Conservation (phyloP, 495 filamentous ascomycete species). For the Terfezia boudieri region DNA sequence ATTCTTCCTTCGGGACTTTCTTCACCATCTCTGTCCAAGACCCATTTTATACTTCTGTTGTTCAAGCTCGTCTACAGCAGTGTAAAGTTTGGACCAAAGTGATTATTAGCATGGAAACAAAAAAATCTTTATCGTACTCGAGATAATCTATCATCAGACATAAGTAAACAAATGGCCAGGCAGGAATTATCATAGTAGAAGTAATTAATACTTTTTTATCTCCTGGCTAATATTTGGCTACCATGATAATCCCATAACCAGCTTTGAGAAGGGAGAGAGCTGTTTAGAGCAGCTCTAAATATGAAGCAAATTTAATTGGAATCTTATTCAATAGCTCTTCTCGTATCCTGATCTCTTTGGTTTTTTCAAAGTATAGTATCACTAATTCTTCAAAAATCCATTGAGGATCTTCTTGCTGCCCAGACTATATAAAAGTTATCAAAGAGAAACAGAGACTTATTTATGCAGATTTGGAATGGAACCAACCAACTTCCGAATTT, state of each 20-base stretch:
- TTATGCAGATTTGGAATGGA: too few species aligned
- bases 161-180: too few species aligned
- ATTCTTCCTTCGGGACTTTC: too few species aligned
- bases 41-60: slow-evolving; percentile 6
- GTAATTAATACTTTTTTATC: slow-evolving; percentile 11
- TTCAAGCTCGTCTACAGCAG: not conserved
- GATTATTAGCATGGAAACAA: not conserved
- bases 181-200: slow-evolving; percentile 7
- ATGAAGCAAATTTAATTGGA: not conserved
- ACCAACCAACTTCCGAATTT: too few species aligned
- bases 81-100: not conserved
- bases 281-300: slow-evolving; percentile 26
- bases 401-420: too few species aligned
- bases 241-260: slow-evolving; percentile 23
- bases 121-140: slow-evolving; percentile 10
- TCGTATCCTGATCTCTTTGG: not conserved
- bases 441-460: too few species aligned
- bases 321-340: too few species aligned
- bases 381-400: too few species aligned
- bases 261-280: slow-evolving; percentile 23
- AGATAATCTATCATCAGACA: too few species aligned
- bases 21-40: slow-evolving; percentile 4
- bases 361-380: too few species aligned
- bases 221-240: slow-evolving; percentile 24
- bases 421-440: too few species aligned